A percentile compares a stretch with the other conserved stretches of the same genome.
Evolutionary conservation across 1,284 basidiomycete genomes (phyloP).

Genomic region (Neolentinus lepideus): DNA sequence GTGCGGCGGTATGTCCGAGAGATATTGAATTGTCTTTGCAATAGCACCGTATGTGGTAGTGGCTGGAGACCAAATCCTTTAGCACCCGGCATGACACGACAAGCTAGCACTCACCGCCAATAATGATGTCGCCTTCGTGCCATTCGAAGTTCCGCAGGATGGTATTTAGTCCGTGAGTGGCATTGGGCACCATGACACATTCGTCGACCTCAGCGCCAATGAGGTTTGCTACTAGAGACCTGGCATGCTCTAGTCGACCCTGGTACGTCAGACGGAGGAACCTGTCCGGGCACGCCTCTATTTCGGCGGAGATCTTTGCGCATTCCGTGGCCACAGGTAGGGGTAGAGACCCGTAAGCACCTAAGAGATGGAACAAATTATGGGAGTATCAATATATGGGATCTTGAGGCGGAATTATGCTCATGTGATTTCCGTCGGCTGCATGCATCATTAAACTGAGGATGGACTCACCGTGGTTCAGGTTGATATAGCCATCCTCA

Average conservation of each 20-base stretch:
- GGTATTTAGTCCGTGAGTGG: conserved; percentile 62
- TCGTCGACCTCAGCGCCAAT: conserved; percentile 59
- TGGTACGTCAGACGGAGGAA: conserved; percentile 45
- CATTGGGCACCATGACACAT: conserved; percentile 60
- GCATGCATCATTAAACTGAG: too few relatives aligned
- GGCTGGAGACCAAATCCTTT: conserved; percentile 28
- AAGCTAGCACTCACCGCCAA: conserved; percentile 31
- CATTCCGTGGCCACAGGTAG: conserved; percentile 48
- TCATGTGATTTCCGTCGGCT: too few relatives aligned
- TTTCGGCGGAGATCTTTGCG: conserved; percentile 33
- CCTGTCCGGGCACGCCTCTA: conserved; percentile 58
- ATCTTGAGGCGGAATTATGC: background rate
- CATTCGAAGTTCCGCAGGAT: conserved; percentile 57
- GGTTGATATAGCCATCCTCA: conserved; percentile 51
- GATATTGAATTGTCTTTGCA: conserved; percentile 45
- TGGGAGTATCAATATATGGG: too few relatives aligned
- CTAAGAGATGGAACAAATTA: conserved; percentile 33
- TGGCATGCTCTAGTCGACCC: conserved; percentile 33
- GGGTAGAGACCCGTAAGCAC: conserved; percentile 66
- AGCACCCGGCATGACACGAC: too few relatives aligned
- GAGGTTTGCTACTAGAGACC: conserved; percentile 48
- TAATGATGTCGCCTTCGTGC: conserved; percentile 41
- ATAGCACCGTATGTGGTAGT: conserved; percentile 66
- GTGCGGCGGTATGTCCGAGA: conserved; percentile 50
- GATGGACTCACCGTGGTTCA: conserved; percentile 49